Evolutionary conservation across 2,329 filamentous ascomycete species (phyloP).

Genomic region (Hyphodiscus sp.): DNA sequence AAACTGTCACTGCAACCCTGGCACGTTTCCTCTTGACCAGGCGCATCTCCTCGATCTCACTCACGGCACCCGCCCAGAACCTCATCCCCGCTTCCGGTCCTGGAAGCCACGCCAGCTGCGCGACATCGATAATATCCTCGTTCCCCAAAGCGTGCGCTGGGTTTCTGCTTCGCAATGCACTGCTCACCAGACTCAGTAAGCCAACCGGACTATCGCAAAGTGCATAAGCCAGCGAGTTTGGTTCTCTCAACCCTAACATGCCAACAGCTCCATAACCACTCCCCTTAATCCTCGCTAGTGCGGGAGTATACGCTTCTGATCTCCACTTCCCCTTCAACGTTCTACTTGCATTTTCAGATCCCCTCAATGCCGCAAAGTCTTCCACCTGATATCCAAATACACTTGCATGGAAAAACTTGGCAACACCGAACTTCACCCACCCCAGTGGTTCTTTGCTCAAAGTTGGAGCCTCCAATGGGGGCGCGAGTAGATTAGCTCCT

Average conservation of each 20-base stretch:
- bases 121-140: slow-evolving; percentile 52
- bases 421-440: slow-evolving; percentile 51
- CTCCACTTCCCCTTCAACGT: not conserved
- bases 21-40: slow-evolving; percentile 7
- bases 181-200: slow-evolving; percentile 48
- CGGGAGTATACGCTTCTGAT: not conserved
- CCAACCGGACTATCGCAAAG: slow-evolving; percentile 57
- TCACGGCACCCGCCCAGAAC: slow-evolving; percentile 40
- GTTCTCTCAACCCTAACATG: slow-evolving; percentile 20
- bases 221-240: slow-evolving; percentile 47
- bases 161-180: slow-evolving; percentile 37
- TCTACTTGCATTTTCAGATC: not conserved
- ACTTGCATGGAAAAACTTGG: slow-evolving; percentile 40
- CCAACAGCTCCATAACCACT: slow-evolving; percentile 10
- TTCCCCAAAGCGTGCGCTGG: slow-evolving; percentile 37
- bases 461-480: slow-evolving; percentile 45
- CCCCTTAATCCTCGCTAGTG: not conserved
- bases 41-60: slow-evolving; percentile 10
- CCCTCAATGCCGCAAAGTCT: slow-evolving; percentile 42
- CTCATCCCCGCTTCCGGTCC: slow-evolving; percentile 55
- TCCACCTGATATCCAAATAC: slow-evolving; percentile 50
- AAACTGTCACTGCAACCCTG: slow-evolving; percentile 22
- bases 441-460: slow-evolving; percentile 37
- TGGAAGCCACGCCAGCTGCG: slow-evolving; percentile 59
- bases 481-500: slow-evolving; percentile 55